Evolutionary conservation across 306 rosid species (phyloP), one percentile per base, ranked within the genome.

Genomic region (Citrullus amarus): DNA sequence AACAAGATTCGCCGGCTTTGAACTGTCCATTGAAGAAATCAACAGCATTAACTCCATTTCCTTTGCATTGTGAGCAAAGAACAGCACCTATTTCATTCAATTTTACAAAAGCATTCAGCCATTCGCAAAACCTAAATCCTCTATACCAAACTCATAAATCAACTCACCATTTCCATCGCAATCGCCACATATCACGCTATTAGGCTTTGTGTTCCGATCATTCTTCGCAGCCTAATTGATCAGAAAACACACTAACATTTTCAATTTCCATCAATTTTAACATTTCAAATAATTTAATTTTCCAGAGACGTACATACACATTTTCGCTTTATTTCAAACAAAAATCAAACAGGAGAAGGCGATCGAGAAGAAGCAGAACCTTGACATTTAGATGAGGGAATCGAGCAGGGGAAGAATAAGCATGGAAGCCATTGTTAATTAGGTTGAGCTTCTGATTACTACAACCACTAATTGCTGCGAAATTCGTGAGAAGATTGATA

Each of bases 11-110:
- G 43, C 97, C 99, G 1, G 93, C 99, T 85, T 92, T 96, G 72
- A 87, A 92, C 80, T 83, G 93, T 66, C 99, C 98, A 48, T 92
- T 96, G 90, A 90, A 96, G 88, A 90, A 93, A 85, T 96, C 99
- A n/a, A 67, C 89, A 34, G 91, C 82, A 78, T 96, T 92, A 17
- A 96, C 93, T 82, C 99, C 99, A 38, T 62, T 32, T 54, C 99
- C 97, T 86, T 91, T 20, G 83, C 99, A 96, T 77, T 96, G 97
- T 53, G 81, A 15, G 69, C 97, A 92, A 50, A 1, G 6, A 76
- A 71, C 80, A 6, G 93, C 96, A 82, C 98, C 98, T 96, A 82
- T 39, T 44, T 82, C 18, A 18, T 17, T 54, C 32, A 53, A 34
- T 17, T 36, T 48, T 9, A 17, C 9, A 34, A 34, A 75, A 55